Evolutionary conservation across 1,284 basidiomycete genomes (phyloP), one percentile per base, ranked within the genome.

Genomic region (Cystobasidiaceae sp.): DNA sequence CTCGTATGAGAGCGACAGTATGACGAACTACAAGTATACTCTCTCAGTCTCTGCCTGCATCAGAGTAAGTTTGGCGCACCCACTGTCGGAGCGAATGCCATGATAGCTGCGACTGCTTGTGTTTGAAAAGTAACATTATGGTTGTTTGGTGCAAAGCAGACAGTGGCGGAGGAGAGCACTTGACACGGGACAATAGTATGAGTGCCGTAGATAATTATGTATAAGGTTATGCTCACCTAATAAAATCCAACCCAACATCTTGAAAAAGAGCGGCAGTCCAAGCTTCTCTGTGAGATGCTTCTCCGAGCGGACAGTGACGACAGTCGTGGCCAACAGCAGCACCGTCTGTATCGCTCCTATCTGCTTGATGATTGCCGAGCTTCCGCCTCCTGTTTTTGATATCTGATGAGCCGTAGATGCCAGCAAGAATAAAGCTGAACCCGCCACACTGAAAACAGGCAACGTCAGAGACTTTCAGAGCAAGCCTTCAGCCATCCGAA

Each of bases 1-100:
- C 73, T 93, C 90, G 45, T 88, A 84, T 66, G 86, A 87, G 72
- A 93, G 85, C 1, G 89, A 89, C 17, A 93, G 81, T 33, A 92
- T 81, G 33, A 91, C 81, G 67, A 92, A 93, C 69, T 85, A 92
- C 87, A 1, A n/a, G n/a, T 84, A 85, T 51, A 89, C 79, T 75
- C 88, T 87, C 13, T 2, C 17, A 28, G 49, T 21, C 8, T n/a
- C n/a, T 21, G 11, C 15, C 9, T 17, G 11, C 2, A 8, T 9
- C 9, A n/a, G n/a, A n/a, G n/a, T n/a, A n/a, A n/a, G 43, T 23
- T 13, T 8, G 5, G 17, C 17, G 13, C 4, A 30, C 52, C n/a
- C n/a, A 50, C 48, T 5, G 48, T 34, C 4, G 33, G 32, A 19
- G 33, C 52, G 39, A 55, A 55, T 19, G 52, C 52, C 19, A 55